A percentile compares a stretch with the other conserved stretches of the same genome.
These are phyloP conservation scores for Phtheirospermum japonicum DNA, from an alignment of 257 asterid species.

Conservation along the genomic window DNA sequence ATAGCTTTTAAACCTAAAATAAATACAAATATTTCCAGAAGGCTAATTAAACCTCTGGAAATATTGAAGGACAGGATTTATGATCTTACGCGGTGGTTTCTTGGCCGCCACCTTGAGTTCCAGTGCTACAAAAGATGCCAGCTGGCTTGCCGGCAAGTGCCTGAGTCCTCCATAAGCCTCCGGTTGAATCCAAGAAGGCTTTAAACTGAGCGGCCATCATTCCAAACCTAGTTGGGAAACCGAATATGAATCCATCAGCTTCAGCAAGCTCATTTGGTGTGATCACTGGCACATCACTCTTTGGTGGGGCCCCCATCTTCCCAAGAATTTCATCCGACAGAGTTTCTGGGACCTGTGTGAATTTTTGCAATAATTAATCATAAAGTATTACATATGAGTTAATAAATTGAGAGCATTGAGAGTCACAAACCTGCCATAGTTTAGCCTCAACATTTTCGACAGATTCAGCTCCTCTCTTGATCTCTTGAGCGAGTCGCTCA, in stretches of 20 bases:
- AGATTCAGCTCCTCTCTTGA: slow-evolving; percentile 66
- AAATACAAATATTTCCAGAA: too few relatives aligned
- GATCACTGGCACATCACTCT: slow-evolving; percentile 50
- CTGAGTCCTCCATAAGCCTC: slow-evolving; percentile 53
- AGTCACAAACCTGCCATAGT: slow-evolving; percentile 65
- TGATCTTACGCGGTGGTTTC: slow-evolving; percentile 63
- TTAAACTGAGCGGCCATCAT: slow-evolving; percentile 73
- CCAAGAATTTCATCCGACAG: slow-evolving; percentile 50
- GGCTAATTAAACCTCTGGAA: too few relatives aligned
- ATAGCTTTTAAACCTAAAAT: too few relatives aligned
- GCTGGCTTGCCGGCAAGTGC: slow-evolving; percentile 63
- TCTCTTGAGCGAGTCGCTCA: slow-evolving; percentile 64
- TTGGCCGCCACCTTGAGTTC: slow-evolving; percentile 68
- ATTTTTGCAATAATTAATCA: too few relatives aligned
- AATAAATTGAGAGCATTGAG: not conserved
- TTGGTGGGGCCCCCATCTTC: slow-evolving; percentile 58
- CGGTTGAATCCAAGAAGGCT: slow-evolving; percentile 57
- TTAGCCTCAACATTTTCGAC: slow-evolving; percentile 71
- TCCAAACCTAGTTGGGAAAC: slow-evolving; percentile 69
- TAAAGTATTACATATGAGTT: too few relatives aligned
- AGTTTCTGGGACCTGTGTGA: slow-evolving; percentile 51
- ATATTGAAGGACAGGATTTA: too few relatives aligned
- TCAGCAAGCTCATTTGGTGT: slow-evolving; percentile 45
- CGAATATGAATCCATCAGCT: slow-evolving; percentile 55
- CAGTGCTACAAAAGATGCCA: slow-evolving; percentile 60